These are phyloP conservation scores for Hura crepitans DNA, from an alignment of 441 rosid species.

Conservation along the genomic window DNA sequence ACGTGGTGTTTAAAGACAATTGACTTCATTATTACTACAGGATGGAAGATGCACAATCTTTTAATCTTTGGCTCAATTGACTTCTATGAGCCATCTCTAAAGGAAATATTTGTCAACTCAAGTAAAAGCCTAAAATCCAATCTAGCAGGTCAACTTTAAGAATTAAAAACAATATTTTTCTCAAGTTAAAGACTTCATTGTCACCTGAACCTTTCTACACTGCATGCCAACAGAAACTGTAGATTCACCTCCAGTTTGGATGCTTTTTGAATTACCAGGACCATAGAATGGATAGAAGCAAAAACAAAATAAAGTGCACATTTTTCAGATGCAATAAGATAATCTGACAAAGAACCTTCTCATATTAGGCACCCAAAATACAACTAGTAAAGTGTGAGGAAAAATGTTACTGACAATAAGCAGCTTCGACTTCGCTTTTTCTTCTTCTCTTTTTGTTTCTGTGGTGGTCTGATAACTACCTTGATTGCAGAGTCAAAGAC, in stretches of 20 bases:
- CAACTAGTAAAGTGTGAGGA: slow-evolving; percentile 7
- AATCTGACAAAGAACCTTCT: background rate
- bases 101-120: background rate
- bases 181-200: background rate
- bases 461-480: slow-evolving; percentile 82
- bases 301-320: background rate
- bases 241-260: background rate
- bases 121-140: background rate
- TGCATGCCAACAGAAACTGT: background rate
- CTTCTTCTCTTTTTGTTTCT: slow-evolving; percentile 70
- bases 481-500: slow-evolving; percentile 92
- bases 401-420: slow-evolving; percentile 55
- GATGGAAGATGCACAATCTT: background rate
- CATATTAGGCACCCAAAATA: background rate
- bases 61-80: background rate
- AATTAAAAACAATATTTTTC: background rate
- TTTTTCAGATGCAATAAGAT: background rate
- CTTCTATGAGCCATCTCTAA: background rate
- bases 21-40: background rate
- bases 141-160: background rate
- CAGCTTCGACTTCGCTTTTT: slow-evolving; percentile 66
- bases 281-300: background rate
- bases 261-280: background rate
- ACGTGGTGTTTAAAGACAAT: background rate
- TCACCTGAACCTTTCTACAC: background rate